A percentile compares a stretch with the other conserved stretches of the same genome.
Evolutionary conservation across 345 rosid genomes (phyloP).

Genomic region (Acer saccharum): DNA sequence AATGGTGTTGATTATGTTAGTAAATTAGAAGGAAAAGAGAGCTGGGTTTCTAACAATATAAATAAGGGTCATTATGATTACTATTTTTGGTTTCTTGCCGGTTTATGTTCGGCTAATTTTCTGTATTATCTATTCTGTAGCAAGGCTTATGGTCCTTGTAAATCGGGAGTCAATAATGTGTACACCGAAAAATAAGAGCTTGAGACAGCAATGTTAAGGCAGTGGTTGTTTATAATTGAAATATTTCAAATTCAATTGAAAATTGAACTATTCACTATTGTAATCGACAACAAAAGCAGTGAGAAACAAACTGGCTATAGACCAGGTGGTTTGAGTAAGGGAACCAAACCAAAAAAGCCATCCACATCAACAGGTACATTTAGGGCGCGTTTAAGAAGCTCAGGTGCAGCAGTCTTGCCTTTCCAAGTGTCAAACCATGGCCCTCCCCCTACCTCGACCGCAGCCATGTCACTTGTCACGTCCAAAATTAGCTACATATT

Average conservation of each 20-base stretch:
- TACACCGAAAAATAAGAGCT: neutral
- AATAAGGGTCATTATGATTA: slow-evolving; percentile 58
- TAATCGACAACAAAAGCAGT: neutral
- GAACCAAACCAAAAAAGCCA: slow-evolving; percentile 45
- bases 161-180: neutral
- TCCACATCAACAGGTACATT: slow-evolving; percentile 69
- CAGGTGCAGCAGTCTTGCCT: slow-evolving; percentile 68
- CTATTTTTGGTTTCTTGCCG: slow-evolving; percentile 49
- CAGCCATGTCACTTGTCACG: slow-evolving; percentile 80
- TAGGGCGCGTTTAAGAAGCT: slow-evolving; percentile 54
- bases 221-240: no score
- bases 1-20: slow-evolving; percentile 32
- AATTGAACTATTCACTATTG: no score
- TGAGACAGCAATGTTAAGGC: neutral
- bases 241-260: no score
- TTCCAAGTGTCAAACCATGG: slow-evolving; percentile 96
- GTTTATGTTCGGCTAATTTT: slow-evolving; percentile 40
- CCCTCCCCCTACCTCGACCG: slow-evolving; percentile 93
- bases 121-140: slow-evolving; percentile 39
- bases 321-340: slow-evolving; percentile 85
- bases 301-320: slow-evolving; percentile 36
- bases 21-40: slow-evolving; percentile 27
- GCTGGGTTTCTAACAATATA: slow-evolving; percentile 54
- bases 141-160: slow-evolving; percentile 40
- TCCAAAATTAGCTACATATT: slow-evolving; percentile 65